Conservation (phyloP, 2,329 filamentous ascomycete species). For the Verticillium longisporum region DNA sequence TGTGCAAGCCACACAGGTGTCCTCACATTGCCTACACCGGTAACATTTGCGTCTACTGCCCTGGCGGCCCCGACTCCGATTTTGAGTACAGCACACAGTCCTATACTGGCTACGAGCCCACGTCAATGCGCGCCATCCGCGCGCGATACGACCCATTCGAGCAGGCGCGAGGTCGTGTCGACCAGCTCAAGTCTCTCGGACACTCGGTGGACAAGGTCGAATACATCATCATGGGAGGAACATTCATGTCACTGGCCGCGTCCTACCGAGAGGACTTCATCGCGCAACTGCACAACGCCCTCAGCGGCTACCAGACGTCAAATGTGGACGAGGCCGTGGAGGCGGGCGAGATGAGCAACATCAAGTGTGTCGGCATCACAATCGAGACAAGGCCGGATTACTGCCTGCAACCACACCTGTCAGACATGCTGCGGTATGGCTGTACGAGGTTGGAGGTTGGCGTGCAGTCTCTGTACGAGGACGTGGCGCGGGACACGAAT, state of each 20-base stretch:
- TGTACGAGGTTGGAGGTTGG: conserved; percentile 93
- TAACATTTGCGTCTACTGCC: conserved; percentile 98
- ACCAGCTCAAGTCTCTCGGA: conserved; percentile 91
- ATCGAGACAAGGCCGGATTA: conserved; percentile 98
- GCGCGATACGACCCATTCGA: conserved; percentile 97
- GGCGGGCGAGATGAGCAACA: conserved; percentile 91
- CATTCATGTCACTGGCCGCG: conserved; percentile 92
- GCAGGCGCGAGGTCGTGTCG: conserved; percentile 89
- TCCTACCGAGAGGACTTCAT: conserved; percentile 92
- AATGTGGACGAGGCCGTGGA: conserved; percentile 94
- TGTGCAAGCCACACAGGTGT: conserved; percentile 98
- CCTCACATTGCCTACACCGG: conserved; percentile 98
- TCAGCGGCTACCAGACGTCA: conserved; percentile 90
- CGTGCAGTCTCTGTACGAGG: conserved; percentile 94
- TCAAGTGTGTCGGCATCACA: conserved; percentile 97
- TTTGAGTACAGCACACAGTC: conserved; percentile 99
- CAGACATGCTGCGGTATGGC: conserved; percentile 94
- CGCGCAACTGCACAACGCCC: conserved; percentile 89
- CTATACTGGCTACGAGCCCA: conserved; percentile 97
- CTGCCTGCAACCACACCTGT: conserved; percentile 90
- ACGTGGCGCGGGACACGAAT: conserved; percentile 97
- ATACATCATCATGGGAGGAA: conserved; percentile 99
- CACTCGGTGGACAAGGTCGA: conserved; percentile 99
- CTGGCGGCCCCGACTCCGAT: conserved; percentile 93
- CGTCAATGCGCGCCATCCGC: conserved; percentile 95